Evolutionary conservation across 768 basidiomycete species (phyloP), one percentile per base, ranked within the genome.

Genomic region (Tephrocybe sp.): DNA sequence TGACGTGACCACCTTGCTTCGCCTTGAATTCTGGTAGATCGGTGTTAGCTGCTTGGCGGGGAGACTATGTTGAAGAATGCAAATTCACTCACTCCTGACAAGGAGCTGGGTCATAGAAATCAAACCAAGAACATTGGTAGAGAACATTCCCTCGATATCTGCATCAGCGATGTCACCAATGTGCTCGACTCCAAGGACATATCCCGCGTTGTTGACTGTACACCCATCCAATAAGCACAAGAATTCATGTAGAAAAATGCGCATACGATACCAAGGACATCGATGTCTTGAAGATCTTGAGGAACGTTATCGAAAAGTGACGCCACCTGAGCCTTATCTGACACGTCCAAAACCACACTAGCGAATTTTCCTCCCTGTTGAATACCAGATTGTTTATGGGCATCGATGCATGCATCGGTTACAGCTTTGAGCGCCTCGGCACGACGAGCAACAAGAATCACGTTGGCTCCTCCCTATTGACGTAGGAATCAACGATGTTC

Each of bases 141-240:
- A 66, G 61, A 92, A 87, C 88, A 93, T 92, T 48, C 78, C 76
- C 60, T 94, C 89, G 60, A 95, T 76, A 62, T 93, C 92, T 19
- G 73, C 74, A 32, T 89, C 82, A 12, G 82, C 73, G 60, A 93
- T 84, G 59, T 85, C 82, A 5, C 97, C 97, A 33, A 98, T 84
- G 36, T 82, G 83, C 54, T 98, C 97, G 11, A 85, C 69, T 11
- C 97, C 97, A 35, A 85, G 78, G 26, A 98, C 97, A 60, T 86
- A 92, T 26, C 97, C 96, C 32, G 97, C 95, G 46, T 77, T 77
- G 61, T 82, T 82, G 26, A 82, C 79, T 80, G 39, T 12, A 13
- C 34, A 30, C n/a, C 12, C 17, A 38, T 48, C 26, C 7, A 7
- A 26, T 56, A 43, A 56, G 40, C 44, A 36, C 14, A 8, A 31